Evolutionary conservation across 2,329 filamentous ascomycete genomes (phyloP), one percentile per base, ranked within the genome.

Genomic region (Cryphonectria japonica): DNA sequence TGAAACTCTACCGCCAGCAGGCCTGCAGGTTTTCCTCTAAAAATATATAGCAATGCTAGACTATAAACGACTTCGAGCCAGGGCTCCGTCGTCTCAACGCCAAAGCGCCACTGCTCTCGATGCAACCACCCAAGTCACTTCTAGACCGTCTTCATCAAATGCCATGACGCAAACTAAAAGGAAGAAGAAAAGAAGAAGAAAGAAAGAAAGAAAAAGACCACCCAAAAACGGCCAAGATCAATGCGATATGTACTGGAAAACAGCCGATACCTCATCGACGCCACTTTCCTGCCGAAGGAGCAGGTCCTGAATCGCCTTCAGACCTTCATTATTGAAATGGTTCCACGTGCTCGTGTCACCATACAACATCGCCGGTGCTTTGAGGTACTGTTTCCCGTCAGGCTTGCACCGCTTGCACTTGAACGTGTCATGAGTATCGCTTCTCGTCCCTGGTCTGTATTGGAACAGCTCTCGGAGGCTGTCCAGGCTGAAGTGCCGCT

Each of bases 341-440:
- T 99, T 99, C 96, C 96, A 99, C n/a, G 94, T 95, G 82, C 94
- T 98, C 32, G 96, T 98, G 78, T 99, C 96, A 67, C 96, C 96
- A 78, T 99, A 99, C 72, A 99, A 83, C 91, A 98, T 95, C 1
- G 96, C 96, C 4, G 93, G 93, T 1, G 95, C 94, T 80, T 98
- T 98, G 78, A 98, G 88, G 74, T 88, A 89, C 81, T 99, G 96
- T 73, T 87, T 91, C 0, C 95, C 95, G 76, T 97, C 93, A 0
- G 93, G 91, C 77, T 92, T 93, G 81, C 96, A 99, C 57, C 96
- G 87, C 84, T 97, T 98, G 81, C 96, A 99, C 83, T 97, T 98
- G 87, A 99, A 98, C 0, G 95, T 98, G 78, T 98, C 96, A 79
- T 99, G 96, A 0, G 96, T 99, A 78, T 99, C 97, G 76, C 94